Conservation (phyloP, 306 rosid species). For the Mimosa pudica region DNA sequence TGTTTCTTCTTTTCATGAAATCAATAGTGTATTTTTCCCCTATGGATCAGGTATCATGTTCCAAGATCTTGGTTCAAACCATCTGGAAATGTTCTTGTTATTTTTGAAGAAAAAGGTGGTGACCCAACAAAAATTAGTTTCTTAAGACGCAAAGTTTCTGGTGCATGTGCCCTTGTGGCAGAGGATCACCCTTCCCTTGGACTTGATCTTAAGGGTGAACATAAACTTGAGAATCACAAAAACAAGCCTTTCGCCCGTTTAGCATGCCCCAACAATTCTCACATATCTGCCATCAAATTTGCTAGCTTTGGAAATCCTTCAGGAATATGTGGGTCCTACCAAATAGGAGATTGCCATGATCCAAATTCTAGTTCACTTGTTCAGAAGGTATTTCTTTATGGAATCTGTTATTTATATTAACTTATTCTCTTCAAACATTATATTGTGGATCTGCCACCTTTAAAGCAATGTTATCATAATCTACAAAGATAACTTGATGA, state of each 20-base stretch:
- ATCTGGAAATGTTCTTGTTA: slow-evolving; percentile 76
- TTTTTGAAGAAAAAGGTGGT: slow-evolving; percentile 93
- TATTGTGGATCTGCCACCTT: no score
- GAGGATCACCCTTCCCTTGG: slow-evolving; percentile 62
- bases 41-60: slow-evolving; percentile 79
- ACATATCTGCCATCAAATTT: slow-evolving; percentile 59
- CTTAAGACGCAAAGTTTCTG: slow-evolving; percentile 55
- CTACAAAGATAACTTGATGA: background rate
- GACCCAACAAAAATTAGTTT: slow-evolving; percentile 69
- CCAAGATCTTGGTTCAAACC: slow-evolving; percentile 97
- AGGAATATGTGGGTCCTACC: slow-evolving; percentile 77
- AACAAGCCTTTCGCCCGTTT: slow-evolving; percentile 47
- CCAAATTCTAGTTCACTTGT: slow-evolving; percentile 60
- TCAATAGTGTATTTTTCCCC: slow-evolving; percentile 8
- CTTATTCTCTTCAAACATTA: slow-evolving; percentile 6
- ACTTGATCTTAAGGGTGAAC: slow-evolving; percentile 50
- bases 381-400: slow-evolving; percentile 59
- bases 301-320: slow-evolving; percentile 86
- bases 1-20: slow-evolving; percentile 10
- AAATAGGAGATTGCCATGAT: slow-evolving; percentile 75
- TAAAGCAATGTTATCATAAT: background rate
- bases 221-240: slow-evolving; percentile 32
- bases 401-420: slow-evolving; percentile 8
- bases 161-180: slow-evolving; percentile 59
- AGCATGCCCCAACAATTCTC: slow-evolving; percentile 57